Evolutionary conservation across 192 early-diverging fungal genomes (phyloP).

Genomic region (Entomortierella lignicola): DNA sequence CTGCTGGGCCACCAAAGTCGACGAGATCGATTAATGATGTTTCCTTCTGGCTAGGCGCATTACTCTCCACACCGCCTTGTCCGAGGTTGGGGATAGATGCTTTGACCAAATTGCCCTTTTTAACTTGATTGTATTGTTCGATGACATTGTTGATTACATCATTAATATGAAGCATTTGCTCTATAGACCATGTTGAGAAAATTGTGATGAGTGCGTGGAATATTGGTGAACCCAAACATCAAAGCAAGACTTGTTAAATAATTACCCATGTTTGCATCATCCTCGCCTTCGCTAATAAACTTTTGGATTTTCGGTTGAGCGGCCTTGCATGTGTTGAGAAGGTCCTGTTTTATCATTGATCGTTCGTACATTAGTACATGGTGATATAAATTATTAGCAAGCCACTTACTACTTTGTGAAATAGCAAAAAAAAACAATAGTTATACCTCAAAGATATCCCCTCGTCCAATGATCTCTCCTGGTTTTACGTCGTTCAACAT

Average conservation of each 20-base stretch:
- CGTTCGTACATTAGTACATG: neutral
- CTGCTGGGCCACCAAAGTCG: slow-evolving; percentile 40
- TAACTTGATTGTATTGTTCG: slow-evolving; percentile 72
- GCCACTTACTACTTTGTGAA: too few species aligned
- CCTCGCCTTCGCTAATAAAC: slow-evolving; percentile 77
- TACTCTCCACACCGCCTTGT: slow-evolving; percentile 4
- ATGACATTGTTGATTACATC: slow-evolving; percentile 88
- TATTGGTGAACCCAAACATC: neutral
- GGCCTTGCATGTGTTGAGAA: slow-evolving; percentile 72
- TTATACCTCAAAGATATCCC: slow-evolving; percentile 63
- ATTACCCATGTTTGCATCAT: slow-evolving; percentile 81
- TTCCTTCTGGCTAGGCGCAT: slow-evolving; percentile 26
- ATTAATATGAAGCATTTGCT: slow-evolving; percentile 77
- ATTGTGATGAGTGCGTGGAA: neutral
- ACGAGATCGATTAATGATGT: slow-evolving; percentile 63
- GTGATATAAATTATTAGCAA: neutral
- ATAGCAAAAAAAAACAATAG: neutral
- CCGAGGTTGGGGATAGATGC: slow-evolving; percentile 13
- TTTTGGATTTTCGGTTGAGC: slow-evolving; percentile 85
- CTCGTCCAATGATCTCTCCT: slow-evolving; percentile 60
- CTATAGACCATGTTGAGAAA: slow-evolving; percentile 47
- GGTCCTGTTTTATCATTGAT: slow-evolving; percentile 58
- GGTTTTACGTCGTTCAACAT: slow-evolving; percentile 79
- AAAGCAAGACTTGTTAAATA: neutral
- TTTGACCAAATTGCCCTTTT: slow-evolving; percentile 61